Evolutionary conservation across 495 filamentous ascomycete species (phyloP).

Genomic region (Aspergillus coremiiformis): DNA sequence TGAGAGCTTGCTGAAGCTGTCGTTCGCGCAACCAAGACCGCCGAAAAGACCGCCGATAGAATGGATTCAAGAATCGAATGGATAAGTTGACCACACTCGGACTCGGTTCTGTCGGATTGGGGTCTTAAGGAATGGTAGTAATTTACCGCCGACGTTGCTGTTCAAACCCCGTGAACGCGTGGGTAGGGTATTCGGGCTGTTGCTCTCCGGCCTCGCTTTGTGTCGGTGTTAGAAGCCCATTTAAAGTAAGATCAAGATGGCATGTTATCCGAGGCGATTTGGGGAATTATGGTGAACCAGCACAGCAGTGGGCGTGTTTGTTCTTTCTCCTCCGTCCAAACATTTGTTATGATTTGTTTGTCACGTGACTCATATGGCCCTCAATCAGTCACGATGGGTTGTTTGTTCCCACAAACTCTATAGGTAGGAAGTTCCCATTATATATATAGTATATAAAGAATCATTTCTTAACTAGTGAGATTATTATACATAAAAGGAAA

Average conservation of each 20-base stretch:
- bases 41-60: neutral
- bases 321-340: neutral
- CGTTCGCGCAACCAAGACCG: neutral
- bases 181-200: neutral
- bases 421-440: too few relatives aligned
- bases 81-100: neutral
- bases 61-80: neutral
- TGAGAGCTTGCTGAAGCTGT: neutral
- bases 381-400: neutral
- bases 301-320: neutral
- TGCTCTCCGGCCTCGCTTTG: neutral
- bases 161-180: neutral
- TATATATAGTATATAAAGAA: too few relatives aligned
- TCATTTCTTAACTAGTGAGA: too few relatives aligned
- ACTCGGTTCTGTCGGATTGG: neutral
- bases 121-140: neutral
- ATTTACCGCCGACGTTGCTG: neutral
- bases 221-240: neutral
- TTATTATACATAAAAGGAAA: conserved; percentile 1
- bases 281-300: neutral
- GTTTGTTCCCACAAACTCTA: too few relatives aligned
- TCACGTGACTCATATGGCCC: neutral
- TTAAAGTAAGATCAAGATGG: neutral
- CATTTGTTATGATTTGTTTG: neutral
- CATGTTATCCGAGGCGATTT: neutral